Base-by-base conservation (phyloP, 2,329 filamentous ascomycete genomes). In the Periconia macrospinosa region DNA sequence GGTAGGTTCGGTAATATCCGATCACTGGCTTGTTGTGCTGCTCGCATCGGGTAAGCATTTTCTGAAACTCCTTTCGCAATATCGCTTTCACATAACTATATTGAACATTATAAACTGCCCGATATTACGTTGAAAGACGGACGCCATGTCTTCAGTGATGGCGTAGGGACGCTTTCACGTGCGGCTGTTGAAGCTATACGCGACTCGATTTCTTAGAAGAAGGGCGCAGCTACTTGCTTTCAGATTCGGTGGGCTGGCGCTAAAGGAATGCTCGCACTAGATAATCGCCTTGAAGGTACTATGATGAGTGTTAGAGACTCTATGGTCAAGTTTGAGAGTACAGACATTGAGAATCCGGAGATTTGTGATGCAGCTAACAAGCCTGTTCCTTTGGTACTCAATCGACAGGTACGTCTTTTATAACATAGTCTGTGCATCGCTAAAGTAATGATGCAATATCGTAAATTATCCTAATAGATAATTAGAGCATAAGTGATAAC, bases 241-340 rank as follows among this genome's bases (percentile, higher is more conserved):
- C 91, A 94, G 62, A 88, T 94, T 44, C 82, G 90, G 2, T 87
- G 84, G 68, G 84, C 78, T 35, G 89, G 88, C 0, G 85, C 84
- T 7, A 94, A 93, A 71, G 90, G 90, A 0, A 90, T 92, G 84
- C 78, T 94, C 0, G 82, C 87, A 0, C 71, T 92, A 0, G 89
- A 94, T 61, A 75, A 79, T n/a, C 75, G 78, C 1, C 76, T 91
- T 0, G 1, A 62, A 0, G 88, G 86, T 0, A 79, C 80, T 19
- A 64, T 76, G 1, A 78, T 94, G 41, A 75, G 76, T 23, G 73
- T 93, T 18, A 81, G 91, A 2, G 72, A 78, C 0, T 92, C 88
- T 2, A 95, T 94, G 90, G 77, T 83, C 55, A 95, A 95, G 63
- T 94, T 93, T 57, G 66, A 79, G 1, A 86, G 45, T 17, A 41